A percentile compares a stretch with the other conserved stretches of the same genome.
Evolutionary conservation across 2,329 filamentous ascomycete genomes (phyloP).

Genomic region (Aspergillus sp.): DNA sequence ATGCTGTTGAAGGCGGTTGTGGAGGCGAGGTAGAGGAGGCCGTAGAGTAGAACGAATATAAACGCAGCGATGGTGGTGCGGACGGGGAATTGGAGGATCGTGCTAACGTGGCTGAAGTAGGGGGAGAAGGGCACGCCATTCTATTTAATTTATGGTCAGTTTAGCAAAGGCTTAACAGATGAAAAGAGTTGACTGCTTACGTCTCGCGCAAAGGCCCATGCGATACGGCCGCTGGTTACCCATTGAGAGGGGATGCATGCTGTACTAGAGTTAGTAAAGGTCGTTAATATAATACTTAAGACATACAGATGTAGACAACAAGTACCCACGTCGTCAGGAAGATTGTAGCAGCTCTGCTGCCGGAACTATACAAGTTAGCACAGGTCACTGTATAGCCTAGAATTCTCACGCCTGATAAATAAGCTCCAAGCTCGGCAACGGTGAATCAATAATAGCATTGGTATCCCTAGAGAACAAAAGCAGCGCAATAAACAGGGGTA

Average conservation of each 20-base stretch:
- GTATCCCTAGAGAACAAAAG: background rate
- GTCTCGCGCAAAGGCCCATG: conserved; percentile 14
- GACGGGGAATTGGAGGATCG: conserved; percentile 29
- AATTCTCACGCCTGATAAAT: background rate
- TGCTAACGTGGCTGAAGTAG: conserved; percentile 18
- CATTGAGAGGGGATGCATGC: background rate
- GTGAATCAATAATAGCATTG: background rate
- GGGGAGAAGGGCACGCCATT: conserved; percentile 18
- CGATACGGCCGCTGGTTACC: conserved; percentile 12
- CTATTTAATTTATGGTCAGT: background rate
- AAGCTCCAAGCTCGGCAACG: background rate
- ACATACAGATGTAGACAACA: conserved; percentile 15
- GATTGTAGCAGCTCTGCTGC: background rate
- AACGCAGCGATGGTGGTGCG: conserved; percentile 46
- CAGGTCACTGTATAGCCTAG: background rate
- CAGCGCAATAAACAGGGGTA: background rate
- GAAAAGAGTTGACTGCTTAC: background rate
- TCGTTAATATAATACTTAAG: background rate
- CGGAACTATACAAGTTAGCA: background rate
- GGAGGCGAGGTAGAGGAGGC: conserved; percentile 30
- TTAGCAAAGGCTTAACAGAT: background rate
- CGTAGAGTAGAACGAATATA: conserved; percentile 46
- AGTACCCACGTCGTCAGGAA: conserved; percentile 18
- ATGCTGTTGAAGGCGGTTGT: conserved; percentile 44
- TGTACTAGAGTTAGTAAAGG: background rate